These are phyloP conservation scores for Solanum raphanifolium DNA, from an alignment of 257 asterid genomes.

Conservation along the genomic window DNA sequence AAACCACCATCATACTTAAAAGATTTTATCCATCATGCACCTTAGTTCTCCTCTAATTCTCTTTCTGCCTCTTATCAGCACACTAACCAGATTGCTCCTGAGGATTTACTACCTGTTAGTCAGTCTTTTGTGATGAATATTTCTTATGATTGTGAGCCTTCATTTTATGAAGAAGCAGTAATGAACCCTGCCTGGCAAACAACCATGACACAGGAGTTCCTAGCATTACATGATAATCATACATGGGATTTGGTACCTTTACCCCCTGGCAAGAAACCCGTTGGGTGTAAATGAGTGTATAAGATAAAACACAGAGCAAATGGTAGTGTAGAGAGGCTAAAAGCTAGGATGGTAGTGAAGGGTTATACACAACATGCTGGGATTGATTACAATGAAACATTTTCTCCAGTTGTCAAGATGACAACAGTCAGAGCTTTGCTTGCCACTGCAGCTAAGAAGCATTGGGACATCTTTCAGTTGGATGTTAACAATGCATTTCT, in stretches of 20 bases:
- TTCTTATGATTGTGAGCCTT: not conserved
- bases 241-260: not conserved
- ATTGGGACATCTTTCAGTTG: not conserved
- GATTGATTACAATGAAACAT: not conserved
- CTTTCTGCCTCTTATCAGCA: too few species aligned
- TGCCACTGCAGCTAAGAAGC: not conserved
- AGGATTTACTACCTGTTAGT: not conserved
- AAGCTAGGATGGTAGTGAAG: not conserved
- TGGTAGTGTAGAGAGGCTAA: not conserved
- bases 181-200: not conserved
- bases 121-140: not conserved
- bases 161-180: not conserved
- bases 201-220: not conserved
- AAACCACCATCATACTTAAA: too few species aligned
- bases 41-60: too few species aligned
- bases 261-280: not conserved
- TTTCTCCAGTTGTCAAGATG: not conserved
- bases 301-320: not conserved
- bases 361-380: not conserved
- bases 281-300: not conserved
- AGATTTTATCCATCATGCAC: too few species aligned
- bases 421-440: not conserved
- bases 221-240: not conserved
- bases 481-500: not conserved
- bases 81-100: not conserved